phyloP scores from a whole-genome alignment of 2,329 filamentous ascomycete genomes.

The Penicillium sp. region DNA sequence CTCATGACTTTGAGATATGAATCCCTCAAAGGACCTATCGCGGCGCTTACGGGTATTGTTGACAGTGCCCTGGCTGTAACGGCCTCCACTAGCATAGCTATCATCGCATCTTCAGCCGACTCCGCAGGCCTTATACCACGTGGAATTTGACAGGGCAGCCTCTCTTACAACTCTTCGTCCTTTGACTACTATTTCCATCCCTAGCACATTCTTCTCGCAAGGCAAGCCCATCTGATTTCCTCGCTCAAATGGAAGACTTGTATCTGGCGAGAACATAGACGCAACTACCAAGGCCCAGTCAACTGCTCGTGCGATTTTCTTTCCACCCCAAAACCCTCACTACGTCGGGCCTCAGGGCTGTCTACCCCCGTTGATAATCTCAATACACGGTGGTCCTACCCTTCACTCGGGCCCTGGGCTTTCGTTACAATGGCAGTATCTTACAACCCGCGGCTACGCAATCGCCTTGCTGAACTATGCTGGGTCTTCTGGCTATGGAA shows the following conservation, averaged over 20 bases:
- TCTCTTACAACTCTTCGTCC: background rate
- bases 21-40: background rate
- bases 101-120: background rate
- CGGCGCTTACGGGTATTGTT: background rate
- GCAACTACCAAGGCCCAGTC: background rate
- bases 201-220: background rate
- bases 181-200: background rate
- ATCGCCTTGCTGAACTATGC: background rate
- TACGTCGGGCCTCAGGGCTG: background rate
- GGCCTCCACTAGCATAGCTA: background rate
- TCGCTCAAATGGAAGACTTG: background rate
- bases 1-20: background rate
- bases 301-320: background rate
- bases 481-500: background rate
- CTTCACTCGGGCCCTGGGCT: background rate
- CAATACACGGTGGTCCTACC: background rate
- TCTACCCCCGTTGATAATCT: background rate
- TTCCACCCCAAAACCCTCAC: background rate
- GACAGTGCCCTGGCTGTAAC: background rate
- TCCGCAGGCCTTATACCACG: background rate
- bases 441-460: background rate
- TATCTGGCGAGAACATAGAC: background rate
- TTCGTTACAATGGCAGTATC: background rate
- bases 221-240: background rate
- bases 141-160: background rate